A percentile compares a stretch with the other conserved stretches of the same genome.
These are phyloP conservation scores for Ophiosphaerella narmari DNA, from an alignment of 2,329 filamentous ascomycete species.

Conservation along the genomic window DNA sequence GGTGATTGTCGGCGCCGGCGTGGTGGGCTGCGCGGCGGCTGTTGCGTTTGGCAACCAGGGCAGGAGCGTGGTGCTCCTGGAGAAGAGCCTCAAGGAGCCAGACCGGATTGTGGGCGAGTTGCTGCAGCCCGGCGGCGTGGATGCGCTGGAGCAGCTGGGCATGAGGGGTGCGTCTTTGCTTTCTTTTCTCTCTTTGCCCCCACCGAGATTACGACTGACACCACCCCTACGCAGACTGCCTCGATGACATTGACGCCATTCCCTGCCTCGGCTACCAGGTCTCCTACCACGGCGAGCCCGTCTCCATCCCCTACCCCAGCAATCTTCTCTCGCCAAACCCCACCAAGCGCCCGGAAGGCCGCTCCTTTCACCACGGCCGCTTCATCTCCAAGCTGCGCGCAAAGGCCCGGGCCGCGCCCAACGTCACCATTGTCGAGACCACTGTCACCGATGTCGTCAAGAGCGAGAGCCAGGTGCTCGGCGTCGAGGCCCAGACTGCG, in stretches of 20 bases:
- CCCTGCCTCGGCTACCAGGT: slow-evolving; percentile 86
- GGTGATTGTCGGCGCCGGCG: slow-evolving; percentile 88
- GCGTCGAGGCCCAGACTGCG: slow-evolving; percentile 76
- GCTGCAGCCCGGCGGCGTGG: slow-evolving; percentile 87
- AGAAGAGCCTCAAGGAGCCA: slow-evolving; percentile 87
- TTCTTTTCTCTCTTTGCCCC: background rate
- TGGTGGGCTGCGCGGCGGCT: slow-evolving; percentile 86
- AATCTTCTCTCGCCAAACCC: slow-evolving; percentile 51
- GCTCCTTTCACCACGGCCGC: slow-evolving; percentile 90
- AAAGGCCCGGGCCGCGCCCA: slow-evolving; percentile 74
- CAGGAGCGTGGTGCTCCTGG: slow-evolving; percentile 85
- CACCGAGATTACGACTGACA: slow-evolving; percentile 1
- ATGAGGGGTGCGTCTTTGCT: slow-evolving; percentile 53
- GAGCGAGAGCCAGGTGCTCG: slow-evolving; percentile 75
- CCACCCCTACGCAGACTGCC: slow-evolving; percentile 60
- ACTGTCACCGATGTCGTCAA: slow-evolving; percentile 78
- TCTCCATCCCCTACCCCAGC: slow-evolving; percentile 78
- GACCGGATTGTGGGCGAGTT: slow-evolving; percentile 96
- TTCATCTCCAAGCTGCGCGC: slow-evolving; percentile 83
- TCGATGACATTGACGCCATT: slow-evolving; percentile 88
- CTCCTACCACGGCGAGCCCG: slow-evolving; percentile 74
- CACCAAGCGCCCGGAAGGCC: slow-evolving; percentile 64
- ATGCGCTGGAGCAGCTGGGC: slow-evolving; percentile 79
- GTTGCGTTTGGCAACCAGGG: slow-evolving; percentile 86
- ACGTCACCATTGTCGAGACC: slow-evolving; percentile 90